phyloP scores from a whole-genome alignment of 495 filamentous ascomycete genomes.

The Aspergillus ellipticus region DNA sequence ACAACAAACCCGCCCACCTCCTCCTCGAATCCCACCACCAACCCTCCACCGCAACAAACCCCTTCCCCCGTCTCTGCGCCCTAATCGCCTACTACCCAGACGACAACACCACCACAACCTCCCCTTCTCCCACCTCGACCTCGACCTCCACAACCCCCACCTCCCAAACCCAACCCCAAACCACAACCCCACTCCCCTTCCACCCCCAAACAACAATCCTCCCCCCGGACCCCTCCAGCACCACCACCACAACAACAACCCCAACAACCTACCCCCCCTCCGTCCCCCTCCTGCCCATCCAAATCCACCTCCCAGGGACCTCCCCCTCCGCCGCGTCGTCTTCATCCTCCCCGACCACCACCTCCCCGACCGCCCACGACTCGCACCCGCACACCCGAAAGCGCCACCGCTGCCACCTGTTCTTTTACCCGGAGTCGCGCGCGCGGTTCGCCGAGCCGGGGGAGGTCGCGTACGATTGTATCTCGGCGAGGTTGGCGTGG shows the following conservation, averaged over 20 bases:
- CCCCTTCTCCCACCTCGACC: slow-evolving; percentile 6
- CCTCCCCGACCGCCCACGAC: slow-evolving; percentile 16
- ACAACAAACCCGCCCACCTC: slow-evolving; percentile 54
- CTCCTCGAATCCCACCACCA: slow-evolving; percentile 50
- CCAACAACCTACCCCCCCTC: slow-evolving; percentile 35
- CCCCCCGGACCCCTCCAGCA: background rate
- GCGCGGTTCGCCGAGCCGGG: slow-evolving; percentile 32
- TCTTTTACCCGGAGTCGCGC: slow-evolving; percentile 43
- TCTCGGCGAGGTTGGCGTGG: slow-evolving; percentile 53
- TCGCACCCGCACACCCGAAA: slow-evolving; percentile 34
- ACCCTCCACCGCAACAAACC: slow-evolving; percentile 35
- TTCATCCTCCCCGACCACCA: slow-evolving; percentile 42
- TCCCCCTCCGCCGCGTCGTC: background rate
- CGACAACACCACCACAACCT: slow-evolving; percentile 13
- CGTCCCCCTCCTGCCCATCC: slow-evolving; percentile 46
- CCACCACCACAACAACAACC: slow-evolving; percentile 23
- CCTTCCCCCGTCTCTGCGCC: slow-evolving; percentile 43
- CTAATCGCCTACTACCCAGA: slow-evolving; percentile 59
- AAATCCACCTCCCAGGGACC: slow-evolving; percentile 44
- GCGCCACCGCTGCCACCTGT: slow-evolving; percentile 43
- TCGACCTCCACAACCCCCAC: background rate
- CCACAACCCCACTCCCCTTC: slow-evolving; percentile 16
- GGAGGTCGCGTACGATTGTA: slow-evolving; percentile 25
- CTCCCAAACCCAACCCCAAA: slow-evolving; percentile 44
- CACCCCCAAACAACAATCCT: no score